Conservation (phyloP, 805 yeast species). For the Ogataea nakhonphanomensis region DNA sequence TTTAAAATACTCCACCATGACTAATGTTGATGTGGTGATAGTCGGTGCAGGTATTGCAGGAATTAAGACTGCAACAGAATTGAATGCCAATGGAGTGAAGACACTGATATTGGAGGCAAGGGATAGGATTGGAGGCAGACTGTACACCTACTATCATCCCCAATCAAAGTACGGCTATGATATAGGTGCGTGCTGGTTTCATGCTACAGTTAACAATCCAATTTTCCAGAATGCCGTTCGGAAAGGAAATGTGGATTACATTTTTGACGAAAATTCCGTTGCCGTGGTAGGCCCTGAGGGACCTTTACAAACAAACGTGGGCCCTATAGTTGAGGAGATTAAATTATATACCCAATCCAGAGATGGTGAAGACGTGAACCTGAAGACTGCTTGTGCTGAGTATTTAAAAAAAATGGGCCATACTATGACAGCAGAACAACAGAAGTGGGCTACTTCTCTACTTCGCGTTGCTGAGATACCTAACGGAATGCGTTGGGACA, state of each 20-base stretch:
- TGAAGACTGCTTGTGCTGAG: constrained; percentile 26
- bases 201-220: constrained; percentile 42
- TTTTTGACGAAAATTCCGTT: constrained; percentile 36
- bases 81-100: constrained; percentile 31
- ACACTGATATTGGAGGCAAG: constrained; percentile 45
- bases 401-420: constrained; percentile 20
- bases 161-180: constrained; percentile 35
- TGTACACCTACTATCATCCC: constrained; percentile 30
- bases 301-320: constrained; percentile 28
- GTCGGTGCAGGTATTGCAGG: constrained; percentile 56
- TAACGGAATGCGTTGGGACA: constrained; percentile 31
- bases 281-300: constrained; percentile 27
- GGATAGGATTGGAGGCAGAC: constrained; percentile 45
- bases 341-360: constrained; percentile 28
- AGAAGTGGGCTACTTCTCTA: constrained; percentile 28
- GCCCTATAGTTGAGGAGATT: constrained; percentile 32
- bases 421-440: constrained; percentile 25
- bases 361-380: constrained; percentile 22
- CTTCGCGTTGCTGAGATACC: constrained; percentile 29
- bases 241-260: constrained; percentile 23
- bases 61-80: constrained; percentile 43
- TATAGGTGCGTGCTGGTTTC: constrained; percentile 56
- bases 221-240: constrained; percentile 33
- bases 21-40: constrained; percentile 33
- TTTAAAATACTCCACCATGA: constrained; percentile 1